Percentiles rank a stretch among this genome's conserved stretches.
These are phyloP conservation scores for Penicillium vulpinum DNA, from an alignment of 2,329 filamentous ascomycete genomes.

Conservation along the genomic window DNA sequence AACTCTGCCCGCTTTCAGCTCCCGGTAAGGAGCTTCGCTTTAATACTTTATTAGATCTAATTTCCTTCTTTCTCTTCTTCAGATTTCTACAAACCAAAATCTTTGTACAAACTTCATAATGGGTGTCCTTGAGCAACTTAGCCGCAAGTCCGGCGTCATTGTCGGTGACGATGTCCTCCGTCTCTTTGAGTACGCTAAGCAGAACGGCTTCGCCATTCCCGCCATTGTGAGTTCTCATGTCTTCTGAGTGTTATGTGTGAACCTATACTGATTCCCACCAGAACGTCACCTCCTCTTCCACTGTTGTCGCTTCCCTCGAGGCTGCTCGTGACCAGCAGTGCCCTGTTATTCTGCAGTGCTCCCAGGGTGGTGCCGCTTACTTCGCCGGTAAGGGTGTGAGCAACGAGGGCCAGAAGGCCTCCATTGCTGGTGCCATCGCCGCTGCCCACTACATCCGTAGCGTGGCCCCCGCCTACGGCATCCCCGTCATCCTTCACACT, in stretches of 20 bases:
- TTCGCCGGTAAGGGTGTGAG: conserved; percentile 87
- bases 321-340: conserved; percentile 89
- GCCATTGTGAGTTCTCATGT: conserved; percentile 60
- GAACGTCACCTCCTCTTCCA: conserved; percentile 93
- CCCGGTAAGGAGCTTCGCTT: conserved; percentile 22
- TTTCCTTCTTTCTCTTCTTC: conserved; percentile 1
- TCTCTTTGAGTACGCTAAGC: conserved; percentile 87
- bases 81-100: conserved; percentile 6
- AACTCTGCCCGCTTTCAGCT: conserved; percentile 27
- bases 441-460: conserved; percentile 91
- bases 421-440: conserved; percentile 82
- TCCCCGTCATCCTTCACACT: conserved; percentile 92
- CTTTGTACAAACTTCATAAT: conserved; percentile 30
- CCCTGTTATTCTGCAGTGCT: conserved; percentile 90
- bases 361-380: conserved; percentile 90
- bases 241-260: background rate
- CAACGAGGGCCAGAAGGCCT: conserved; percentile 82
- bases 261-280: conserved; percentile 22
- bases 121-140: conserved; percentile 57
- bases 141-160: conserved; percentile 66
- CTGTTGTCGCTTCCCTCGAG: conserved; percentile 83
- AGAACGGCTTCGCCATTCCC: conserved; percentile 85
- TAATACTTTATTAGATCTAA: conserved; percentile 15
- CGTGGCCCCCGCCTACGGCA: conserved; percentile 80
- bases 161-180: conserved; percentile 65